Evolutionary conservation across 306 rosid genomes (phyloP).

Genomic region (Abrus precatorius): DNA sequence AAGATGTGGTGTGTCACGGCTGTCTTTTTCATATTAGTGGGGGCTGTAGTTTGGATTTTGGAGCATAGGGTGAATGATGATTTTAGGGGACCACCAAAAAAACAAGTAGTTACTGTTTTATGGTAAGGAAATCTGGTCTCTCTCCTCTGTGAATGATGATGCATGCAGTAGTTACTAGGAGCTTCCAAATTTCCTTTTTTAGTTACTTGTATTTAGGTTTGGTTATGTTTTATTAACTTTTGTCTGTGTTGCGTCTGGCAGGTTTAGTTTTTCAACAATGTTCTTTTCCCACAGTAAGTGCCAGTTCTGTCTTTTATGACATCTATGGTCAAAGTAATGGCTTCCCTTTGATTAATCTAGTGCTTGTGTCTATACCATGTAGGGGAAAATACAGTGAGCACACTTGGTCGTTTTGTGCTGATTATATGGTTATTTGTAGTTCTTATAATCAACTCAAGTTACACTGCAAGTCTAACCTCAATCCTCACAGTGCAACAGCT

Average conservation of each 20-base stretch:
- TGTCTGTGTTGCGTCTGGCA: conserved; percentile 48
- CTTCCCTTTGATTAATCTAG: conserved; percentile 42
- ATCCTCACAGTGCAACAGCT: conserved; percentile 95
- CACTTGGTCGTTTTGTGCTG: conserved; percentile 85
- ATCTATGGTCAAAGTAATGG: conserved; percentile 22
- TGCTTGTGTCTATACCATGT: conserved; percentile 30
- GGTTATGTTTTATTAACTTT: conserved; percentile 28
- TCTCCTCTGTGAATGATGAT: conserved; percentile 6
- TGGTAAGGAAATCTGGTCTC: conserved; percentile 64
- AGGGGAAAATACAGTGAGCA: conserved; percentile 96
- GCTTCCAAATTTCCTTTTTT: conserved; percentile 21
- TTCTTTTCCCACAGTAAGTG: conserved; percentile 91
- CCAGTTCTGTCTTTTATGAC: conserved; percentile 21
- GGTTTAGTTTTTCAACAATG: conserved; percentile 89
- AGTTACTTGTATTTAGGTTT: conserved; percentile 5
- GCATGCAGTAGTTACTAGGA: conserved; percentile 10
- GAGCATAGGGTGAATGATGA: conserved; percentile 94
- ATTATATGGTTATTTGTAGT: conserved; percentile 93
- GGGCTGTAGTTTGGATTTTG: conserved; percentile 91
- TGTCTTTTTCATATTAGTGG: conserved; percentile 71
- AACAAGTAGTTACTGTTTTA: conserved; percentile 72
- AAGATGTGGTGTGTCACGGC: conserved; percentile 87
- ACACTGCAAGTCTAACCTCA: conserved; percentile 96
- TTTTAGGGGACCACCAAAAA: conserved; percentile 93
- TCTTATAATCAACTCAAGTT: conserved; percentile 93